Base-by-base conservation (phyloP, 2,329 filamentous ascomycete species). In the Corynespora cassiicola region DNA sequence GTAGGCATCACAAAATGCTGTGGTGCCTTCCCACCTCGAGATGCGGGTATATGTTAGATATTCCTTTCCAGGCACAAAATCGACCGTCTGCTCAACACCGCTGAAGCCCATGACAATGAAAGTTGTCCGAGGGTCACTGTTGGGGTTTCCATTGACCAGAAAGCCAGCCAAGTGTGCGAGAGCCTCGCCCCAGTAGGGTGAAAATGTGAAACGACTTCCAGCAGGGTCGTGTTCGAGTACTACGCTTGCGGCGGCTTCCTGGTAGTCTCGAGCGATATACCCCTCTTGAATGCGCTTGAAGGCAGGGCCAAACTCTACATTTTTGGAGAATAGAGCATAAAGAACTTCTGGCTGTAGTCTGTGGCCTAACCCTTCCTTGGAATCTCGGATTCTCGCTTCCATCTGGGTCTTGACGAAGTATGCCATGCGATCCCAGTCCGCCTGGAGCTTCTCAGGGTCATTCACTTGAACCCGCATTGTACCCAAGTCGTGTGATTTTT, bases 241-340 rank as follows among this genome's bases (percentile, higher is more conserved):
- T 18, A 24, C 24, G 11, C 29, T 15, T 16, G 37, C 39, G 9
- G 29, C 43, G 15, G 32, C 42, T 22, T 33, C 31, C 25, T 19
- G 42, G 12, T 48, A 51, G n/a, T 54, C 43, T 24, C 47, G 39
- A 15, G 47, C 51, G 21, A 39, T 36, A 11, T 38, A 39, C 16
- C 37, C 37, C 12, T 50, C 52, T 20, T 53, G 12, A 27, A 45
- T 9, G 35, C 25, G n/a, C 45, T 45, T 25, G 39, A 50, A 62
- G 9, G 41, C 34, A 5, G 28, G 31, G 25, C 36, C 30, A 31
- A 51, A 56, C 31, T 49, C 39, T 23, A 61, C 51, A 1, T 45
- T 26, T 7, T 38, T 52, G 33, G 39, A 37, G 41, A 54, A 60
- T 17, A 60, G 37, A 17, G 41, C 50, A 38, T 58, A 63, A 28